Conservation (phyloP, 2,329 filamentous ascomycete genomes). For the Diaporthe sp. region DNA sequence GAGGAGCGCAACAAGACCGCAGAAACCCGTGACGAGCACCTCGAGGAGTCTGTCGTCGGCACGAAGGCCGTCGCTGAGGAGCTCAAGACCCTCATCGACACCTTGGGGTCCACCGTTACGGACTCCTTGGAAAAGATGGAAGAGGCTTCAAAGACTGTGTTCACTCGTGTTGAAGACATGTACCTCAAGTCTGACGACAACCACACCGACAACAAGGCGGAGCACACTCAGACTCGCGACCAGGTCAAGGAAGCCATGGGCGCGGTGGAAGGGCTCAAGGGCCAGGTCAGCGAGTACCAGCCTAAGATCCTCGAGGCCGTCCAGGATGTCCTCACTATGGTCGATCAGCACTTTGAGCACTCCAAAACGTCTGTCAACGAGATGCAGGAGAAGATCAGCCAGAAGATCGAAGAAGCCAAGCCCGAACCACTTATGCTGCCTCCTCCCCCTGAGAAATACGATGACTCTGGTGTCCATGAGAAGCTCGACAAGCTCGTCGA, state of each 20-base stretch:
- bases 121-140: slow-evolving; percentile 90
- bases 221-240: slow-evolving; percentile 87
- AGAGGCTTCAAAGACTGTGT: slow-evolving; percentile 88
- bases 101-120: slow-evolving; percentile 83
- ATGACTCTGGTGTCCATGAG: slow-evolving; percentile 47
- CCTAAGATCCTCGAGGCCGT: slow-evolving; percentile 90
- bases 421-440: slow-evolving; percentile 72
- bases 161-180: slow-evolving; percentile 85
- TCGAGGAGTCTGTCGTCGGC: slow-evolving; percentile 79
- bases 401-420: slow-evolving; percentile 73
- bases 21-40: slow-evolving; percentile 80
- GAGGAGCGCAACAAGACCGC: slow-evolving; percentile 81
- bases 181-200: slow-evolving; percentile 82
- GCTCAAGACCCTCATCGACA: slow-evolving; percentile 87
- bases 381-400: slow-evolving; percentile 70
- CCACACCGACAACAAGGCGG: slow-evolving; percentile 79
- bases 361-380: slow-evolving; percentile 75
- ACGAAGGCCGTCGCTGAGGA: slow-evolving; percentile 90
- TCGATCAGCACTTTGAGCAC: slow-evolving; percentile 90
- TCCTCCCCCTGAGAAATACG: slow-evolving; percentile 71
- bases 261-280: slow-evolving; percentile 82
- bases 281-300: slow-evolving; percentile 84
- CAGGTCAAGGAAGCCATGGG: slow-evolving; percentile 82
- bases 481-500: slow-evolving; percentile 67
- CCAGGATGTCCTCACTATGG: slow-evolving; percentile 85